Evolutionary conservation across 805 yeast species (phyloP).

Genomic region (Hanseniaspora mollemarum): DNA sequence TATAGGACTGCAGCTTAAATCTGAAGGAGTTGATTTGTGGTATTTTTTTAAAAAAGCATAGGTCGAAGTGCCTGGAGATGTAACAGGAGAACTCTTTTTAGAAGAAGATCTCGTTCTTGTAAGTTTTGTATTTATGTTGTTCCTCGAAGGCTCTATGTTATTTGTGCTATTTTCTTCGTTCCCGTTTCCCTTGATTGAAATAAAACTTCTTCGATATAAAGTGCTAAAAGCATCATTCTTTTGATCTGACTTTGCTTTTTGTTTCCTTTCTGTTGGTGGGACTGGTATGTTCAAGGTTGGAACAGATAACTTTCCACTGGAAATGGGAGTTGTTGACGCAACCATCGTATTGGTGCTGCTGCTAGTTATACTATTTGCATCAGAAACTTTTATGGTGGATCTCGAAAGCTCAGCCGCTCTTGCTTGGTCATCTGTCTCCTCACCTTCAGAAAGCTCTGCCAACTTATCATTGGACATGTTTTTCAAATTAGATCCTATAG

Average conservation of each 20-base stretch:
- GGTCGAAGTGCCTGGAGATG: slow-evolving; percentile 23
- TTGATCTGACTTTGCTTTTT: slow-evolving; percentile 1
- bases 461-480: slow-evolving; percentile 5
- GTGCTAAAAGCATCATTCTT: slow-evolving; percentile 28
- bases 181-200: slow-evolving; percentile 26
- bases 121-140: not conserved
- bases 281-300: slow-evolving; percentile 12
- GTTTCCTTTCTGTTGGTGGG: not conserved
- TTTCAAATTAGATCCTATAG: not conserved
- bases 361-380: slow-evolving; percentile 14
- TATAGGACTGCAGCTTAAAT: not conserved
- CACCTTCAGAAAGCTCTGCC: slow-evolving; percentile 1
- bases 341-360: slow-evolving; percentile 19
- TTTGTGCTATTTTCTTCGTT: slow-evolving; percentile 6
- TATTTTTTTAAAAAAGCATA: slow-evolving; percentile 48
- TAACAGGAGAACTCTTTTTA: slow-evolving; percentile 20
- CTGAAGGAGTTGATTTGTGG: slow-evolving; percentile 51
- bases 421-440: slow-evolving; percentile 2
- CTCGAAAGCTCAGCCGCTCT: not conserved
- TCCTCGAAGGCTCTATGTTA: not conserved
- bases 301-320: not conserved
- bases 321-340: slow-evolving; percentile 19
- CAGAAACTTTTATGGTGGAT: slow-evolving; percentile 3
- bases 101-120: slow-evolving; percentile 2
- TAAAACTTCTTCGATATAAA: slow-evolving; percentile 29